A percentile compares a stretch with the other conserved stretches of the same genome.
phyloP scores from a whole-genome alignment of 352 stramenopile genomes.

The Globisporangium echinulatum region DNA sequence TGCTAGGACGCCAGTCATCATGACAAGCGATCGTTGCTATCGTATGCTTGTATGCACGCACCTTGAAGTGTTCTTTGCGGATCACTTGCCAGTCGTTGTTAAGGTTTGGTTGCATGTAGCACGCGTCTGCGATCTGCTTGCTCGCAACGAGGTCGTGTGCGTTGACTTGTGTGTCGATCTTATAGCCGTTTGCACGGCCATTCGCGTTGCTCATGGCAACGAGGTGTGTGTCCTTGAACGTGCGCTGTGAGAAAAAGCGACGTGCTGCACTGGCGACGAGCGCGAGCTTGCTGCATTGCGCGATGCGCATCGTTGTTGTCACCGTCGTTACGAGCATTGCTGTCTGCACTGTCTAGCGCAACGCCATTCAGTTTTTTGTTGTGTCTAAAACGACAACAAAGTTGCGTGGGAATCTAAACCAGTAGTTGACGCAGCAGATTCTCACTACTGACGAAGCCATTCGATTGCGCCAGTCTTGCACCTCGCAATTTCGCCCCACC shows the following conservation, averaged over 20 bases:
- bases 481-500: no score
- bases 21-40: background rate
- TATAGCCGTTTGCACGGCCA: slow-evolving; percentile 1
- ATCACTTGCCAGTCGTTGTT: slow-evolving; percentile 53
- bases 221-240: background rate
- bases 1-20: background rate
- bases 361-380: no score
- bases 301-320: background rate
- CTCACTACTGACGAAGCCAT: no score
- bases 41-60: background rate
- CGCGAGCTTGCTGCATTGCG: background rate
- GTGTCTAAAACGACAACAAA: no score
- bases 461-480: no score
- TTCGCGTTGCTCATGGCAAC: slow-evolving; percentile 1
- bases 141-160: slow-evolving; percentile 7
- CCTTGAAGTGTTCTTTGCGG: slow-evolving; percentile 36
- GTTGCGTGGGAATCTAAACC: no score
- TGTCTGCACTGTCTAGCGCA: no score
- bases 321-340: background rate
- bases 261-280: background rate
- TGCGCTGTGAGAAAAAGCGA: background rate
- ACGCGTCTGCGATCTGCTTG: slow-evolving; percentile 20
- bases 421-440: no score
- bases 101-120: slow-evolving; percentile 17
- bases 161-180: slow-evolving; percentile 8